Evolutionary conservation across 306 rosid species (phyloP).

Genomic region (Hippophae rhamnoides): DNA sequence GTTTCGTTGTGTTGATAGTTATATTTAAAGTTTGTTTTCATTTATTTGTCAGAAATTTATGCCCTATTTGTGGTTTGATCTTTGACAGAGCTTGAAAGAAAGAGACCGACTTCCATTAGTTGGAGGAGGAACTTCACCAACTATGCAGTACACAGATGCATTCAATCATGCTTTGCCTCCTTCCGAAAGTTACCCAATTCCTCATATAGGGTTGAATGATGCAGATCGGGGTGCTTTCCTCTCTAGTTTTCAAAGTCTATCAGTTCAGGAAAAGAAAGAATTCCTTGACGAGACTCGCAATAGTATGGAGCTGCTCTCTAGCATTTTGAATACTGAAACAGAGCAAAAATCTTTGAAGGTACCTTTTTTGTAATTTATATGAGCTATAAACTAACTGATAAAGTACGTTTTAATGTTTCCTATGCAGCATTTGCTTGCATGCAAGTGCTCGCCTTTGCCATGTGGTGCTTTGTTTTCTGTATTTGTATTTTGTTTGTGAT

Average conservation of each 20-base stretch:
- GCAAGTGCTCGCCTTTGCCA: neutral
- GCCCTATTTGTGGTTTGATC: conserved; percentile 3
- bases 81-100: conserved; percentile 57
- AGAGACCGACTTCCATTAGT: conserved; percentile 26
- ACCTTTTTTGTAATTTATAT: conserved; percentile 10
- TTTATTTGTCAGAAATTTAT: neutral
- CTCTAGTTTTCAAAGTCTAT: conserved; percentile 24
- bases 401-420: neutral
- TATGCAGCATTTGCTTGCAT: neutral
- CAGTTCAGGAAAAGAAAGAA: conserved; percentile 59
- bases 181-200: conserved; percentile 55
- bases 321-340: conserved; percentile 52
- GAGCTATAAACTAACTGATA: neutral
- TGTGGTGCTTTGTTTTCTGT: neutral
- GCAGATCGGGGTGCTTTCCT: conserved; percentile 24
- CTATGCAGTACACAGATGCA: conserved; percentile 32
- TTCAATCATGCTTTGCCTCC: conserved; percentile 35
- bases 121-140: conserved; percentile 31
- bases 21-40: no score
- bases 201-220: conserved; percentile 30
- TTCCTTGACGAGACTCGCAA: conserved; percentile 60
- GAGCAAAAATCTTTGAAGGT: conserved; percentile 72
- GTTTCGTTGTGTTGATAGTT: no score
- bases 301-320: conserved; percentile 63
- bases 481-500: no score